Base-by-base conservation (phyloP, 2,329 filamentous ascomycete genomes). In the Colletotrichum orchidophilum region DNA sequence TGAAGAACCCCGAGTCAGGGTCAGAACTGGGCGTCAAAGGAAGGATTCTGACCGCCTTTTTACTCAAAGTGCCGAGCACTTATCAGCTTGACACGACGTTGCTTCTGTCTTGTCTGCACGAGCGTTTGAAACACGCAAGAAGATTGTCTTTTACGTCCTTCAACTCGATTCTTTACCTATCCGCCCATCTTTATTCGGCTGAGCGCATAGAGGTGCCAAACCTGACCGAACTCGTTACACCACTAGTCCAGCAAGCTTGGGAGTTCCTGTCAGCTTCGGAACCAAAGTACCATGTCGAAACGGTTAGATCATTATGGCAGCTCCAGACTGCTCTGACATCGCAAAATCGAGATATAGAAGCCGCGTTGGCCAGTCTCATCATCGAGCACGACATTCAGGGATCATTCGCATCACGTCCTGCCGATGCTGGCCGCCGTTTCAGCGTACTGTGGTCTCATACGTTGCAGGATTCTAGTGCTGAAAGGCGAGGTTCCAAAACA, bases 271-370 rank as follows among this genome's bases (percentile, higher is more conserved):
- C 94, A 0, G 92, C 94, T n/a, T 87, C 91, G 13, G 91, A 92
- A 73, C 95, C 95, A 0, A 97, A 97, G 78, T 97, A 96, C 75
- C 96, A 98, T 77, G 95, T 99, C 35, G 97, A 99, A 82, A 92
- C 95, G 21, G 94, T 97, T 9, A 91, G 93, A 68, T 92, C 91
- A 75, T 84, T 99, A 49, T 97, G 96, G 94, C 91, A 94, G 74
- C 83, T 99, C 62, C 95, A 98, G 75, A 89, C 87, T 27, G 88
- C 91, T 1, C 87, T 97, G 13, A 89, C 92, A 1, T 83, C 87
- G 49, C 83, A 87, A 1, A 91, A 91, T 75, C 91, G 93, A 62
- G 90, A 95, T 55, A 91, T 97, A 5, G 95, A 97, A 80, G 94
- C 94, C 27, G 90, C 93, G 0, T 89, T 97, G 50, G 88, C 91